A percentile compares a stretch with the other conserved stretches of the same genome.
phyloP scores from a whole-genome alignment of 345 rosid genomes.

The Isatis tinctoria region DNA sequence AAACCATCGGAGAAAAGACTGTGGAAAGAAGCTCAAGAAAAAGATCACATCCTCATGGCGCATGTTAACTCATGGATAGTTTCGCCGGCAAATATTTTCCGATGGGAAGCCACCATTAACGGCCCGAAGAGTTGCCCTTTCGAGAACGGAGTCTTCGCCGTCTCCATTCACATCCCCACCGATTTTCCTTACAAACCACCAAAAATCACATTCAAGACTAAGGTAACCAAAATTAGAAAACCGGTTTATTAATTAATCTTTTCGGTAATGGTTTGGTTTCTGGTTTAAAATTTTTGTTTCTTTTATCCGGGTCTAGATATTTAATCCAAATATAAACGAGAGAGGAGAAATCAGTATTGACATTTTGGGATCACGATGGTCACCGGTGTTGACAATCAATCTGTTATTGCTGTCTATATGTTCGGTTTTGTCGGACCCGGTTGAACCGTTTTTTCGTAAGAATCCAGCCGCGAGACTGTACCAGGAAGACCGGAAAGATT shows the following conservation, averaged over 20 bases:
- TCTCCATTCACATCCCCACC: neutral
- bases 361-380: constrained; percentile 9
- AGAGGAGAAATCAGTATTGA: neutral
- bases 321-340: constrained; percentile 17
- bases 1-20: constrained; percentile 2
- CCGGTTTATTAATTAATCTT: neutral
- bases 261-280: neutral
- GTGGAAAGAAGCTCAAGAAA: neutral
- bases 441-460: neutral
- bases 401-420: neutral
- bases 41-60: neutral
- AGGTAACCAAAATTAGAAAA: constrained; percentile 2
- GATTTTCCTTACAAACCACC: constrained; percentile 15
- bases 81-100: constrained; percentile 9
- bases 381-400: neutral
- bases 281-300: neutral
- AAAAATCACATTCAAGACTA: constrained; percentile 11
- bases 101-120: constrained; percentile 12
- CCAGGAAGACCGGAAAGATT: constrained; percentile 4
- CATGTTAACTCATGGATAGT: neutral
- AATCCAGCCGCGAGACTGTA: constrained; percentile 12
- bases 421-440: constrained; percentile 15
- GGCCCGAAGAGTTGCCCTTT: constrained; percentile 12
- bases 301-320: neutral
- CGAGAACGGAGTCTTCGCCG: constrained; percentile 8